Evolutionary conservation across 345 rosid species (phyloP), one percentile per base, ranked within the genome.

Genomic region (Gossypium arboreum): DNA sequence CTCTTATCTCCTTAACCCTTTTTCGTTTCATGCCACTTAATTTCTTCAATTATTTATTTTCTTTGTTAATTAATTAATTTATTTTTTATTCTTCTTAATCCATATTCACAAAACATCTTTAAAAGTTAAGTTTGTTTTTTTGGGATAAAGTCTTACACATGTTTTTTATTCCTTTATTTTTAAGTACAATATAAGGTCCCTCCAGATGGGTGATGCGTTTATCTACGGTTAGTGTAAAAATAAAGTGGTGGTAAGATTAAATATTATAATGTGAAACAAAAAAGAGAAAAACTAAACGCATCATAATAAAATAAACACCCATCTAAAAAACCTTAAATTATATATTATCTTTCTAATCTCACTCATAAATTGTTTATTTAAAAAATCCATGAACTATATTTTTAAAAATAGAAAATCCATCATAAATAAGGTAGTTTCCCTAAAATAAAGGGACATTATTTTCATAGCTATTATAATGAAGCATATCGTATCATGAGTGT

Each of bases 201-300:
- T 4, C 3, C 4, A 0, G 1, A 4, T 34, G 1, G 1, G 1
- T 34, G 0, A 0, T 3, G 1, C 6, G 3, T 4, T 34, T 34
- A 34, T 34, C 6, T 0, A 34, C 6, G 6, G 1, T 29, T 29
- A 29, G 39, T 29, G 39, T 29, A 29, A 29, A 29, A 29, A 29
- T 29, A 29, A 4, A 0, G 6, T 4, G 0, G 0, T 6, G 0
- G 6, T 34, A 1, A 34, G 0, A 34, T 34, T 34, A 4, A 0
- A 34, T 34, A 34, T 1, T 34, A 4, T 34, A 4, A 0, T 4
- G 39, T 34, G 6, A 34, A 1, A 34, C 39, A 34, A 34, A 34
- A 34, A 34, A 34, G 4, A 0, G 4, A 34, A 34, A 34, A 34
- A 34, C 1, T 34, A 34, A 29, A 34, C 0, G 0, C 0, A 34